Base-by-base conservation (phyloP, 2,329 filamentous ascomycete genomes). In the Fusarium sp. region DNA sequence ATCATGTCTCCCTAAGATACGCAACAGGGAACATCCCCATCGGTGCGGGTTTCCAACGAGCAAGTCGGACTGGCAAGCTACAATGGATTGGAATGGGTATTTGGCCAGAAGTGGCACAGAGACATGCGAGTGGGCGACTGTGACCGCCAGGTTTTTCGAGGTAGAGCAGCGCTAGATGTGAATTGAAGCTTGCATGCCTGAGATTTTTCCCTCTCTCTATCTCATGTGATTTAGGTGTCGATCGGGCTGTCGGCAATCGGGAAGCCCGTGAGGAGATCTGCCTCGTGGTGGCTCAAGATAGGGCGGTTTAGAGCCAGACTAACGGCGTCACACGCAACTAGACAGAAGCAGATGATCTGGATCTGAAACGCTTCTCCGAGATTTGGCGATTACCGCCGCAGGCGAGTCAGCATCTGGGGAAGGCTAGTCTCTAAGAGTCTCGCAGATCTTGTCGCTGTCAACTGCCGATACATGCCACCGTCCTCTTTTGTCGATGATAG, bases 131-230 rank as follows among this genome's bases (percentile, higher is more conserved):
- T 36, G 31, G 68, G 61, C 46, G 64, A 62, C 73, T 75, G 62
- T 53, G 47, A 48, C 62, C n/a, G 60, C 73, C 68, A 61, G 51
- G 34, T 53, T n/a, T 68, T 66, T 55, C 59, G 71, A 50, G 60
- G 73, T 68, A 75, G 65, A 65, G 41, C 66, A 72, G 68, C 68
- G 51, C 46, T 72, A 69, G 70, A 71, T 43, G 59, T 54, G 53
- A 73, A 75, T 73, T 68, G 51, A 68, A 66, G 58, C 70, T 68
- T 71, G 70, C 68, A 74, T 75, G 67, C 68, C 71, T 74, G 63
- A 62, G 57, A 57, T 30, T 34, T 46, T 55, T 46, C 4, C 23
- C 13, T 43, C 13, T 18, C 54, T 52, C 27, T n/a, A 59, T 41
- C 43, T 31, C 27, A 28, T 54, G 52, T 70, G 62, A 65, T 30